These are phyloP conservation scores for Tilletiaria anomala DNA, from an alignment of 1,284 basidiomycete species.

Conservation along the genomic window DNA sequence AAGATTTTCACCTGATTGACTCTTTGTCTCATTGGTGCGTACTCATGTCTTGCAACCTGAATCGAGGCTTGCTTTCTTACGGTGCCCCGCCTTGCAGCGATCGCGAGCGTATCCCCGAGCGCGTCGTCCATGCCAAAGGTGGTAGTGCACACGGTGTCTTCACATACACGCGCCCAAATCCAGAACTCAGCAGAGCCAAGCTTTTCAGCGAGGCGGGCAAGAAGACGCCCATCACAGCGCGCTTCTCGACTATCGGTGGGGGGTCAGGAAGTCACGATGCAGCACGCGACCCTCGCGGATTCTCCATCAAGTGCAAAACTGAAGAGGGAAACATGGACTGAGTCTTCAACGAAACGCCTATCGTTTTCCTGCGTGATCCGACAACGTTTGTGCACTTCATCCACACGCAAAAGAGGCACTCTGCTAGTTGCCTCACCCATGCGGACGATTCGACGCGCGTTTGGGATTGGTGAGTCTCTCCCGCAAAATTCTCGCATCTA, in stretches of 20 bases:
- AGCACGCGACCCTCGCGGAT: slow-evolving; percentile 20
- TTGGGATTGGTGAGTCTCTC: slow-evolving; percentile 1
- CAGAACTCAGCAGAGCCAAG: slow-evolving; percentile 11
- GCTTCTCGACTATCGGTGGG: slow-evolving; percentile 26
- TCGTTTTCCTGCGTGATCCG: slow-evolving; percentile 25
- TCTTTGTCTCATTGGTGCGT: too few species aligned
- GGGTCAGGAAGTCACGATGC: slow-evolving; percentile 18
- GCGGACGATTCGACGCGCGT: neutral
- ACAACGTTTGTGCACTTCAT: slow-evolving; percentile 26
- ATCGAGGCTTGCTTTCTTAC: too few species aligned
- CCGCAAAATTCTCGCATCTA: neutral
- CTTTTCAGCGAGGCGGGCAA: slow-evolving; percentile 12
- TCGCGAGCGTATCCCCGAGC: slow-evolving; percentile 36
- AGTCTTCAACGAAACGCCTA: slow-evolving; percentile 16
- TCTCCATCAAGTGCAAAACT: slow-evolving; percentile 24
- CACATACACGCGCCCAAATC: slow-evolving; percentile 19
- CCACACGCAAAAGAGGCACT: slow-evolving; percentile 24
- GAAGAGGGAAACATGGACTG: slow-evolving; percentile 15
- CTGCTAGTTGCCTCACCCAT: slow-evolving; percentile 9
- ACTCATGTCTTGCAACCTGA: too few species aligned
- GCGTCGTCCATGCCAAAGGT: slow-evolving; percentile 31
- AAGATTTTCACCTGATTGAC: too few species aligned
- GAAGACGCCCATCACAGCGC: slow-evolving; percentile 11
- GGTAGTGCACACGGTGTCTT: slow-evolving; percentile 25
- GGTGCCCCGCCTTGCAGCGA: too few species aligned